Base-by-base conservation (phyloP, 306 rosid genomes). In the Prunus salicina region DNA sequence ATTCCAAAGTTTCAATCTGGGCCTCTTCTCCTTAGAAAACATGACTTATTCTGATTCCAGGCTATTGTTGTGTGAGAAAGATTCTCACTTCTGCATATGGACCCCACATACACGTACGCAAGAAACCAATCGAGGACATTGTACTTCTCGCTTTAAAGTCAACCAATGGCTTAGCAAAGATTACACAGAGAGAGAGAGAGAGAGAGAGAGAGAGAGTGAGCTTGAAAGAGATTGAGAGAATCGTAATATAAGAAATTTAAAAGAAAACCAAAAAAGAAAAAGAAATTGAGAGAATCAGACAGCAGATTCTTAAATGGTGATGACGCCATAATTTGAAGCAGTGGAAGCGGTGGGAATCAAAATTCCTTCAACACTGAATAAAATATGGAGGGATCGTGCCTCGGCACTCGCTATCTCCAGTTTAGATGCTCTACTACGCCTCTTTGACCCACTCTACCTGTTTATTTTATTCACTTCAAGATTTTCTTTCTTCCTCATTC, bases 381-480 rank as follows among this genome's bases (percentile, higher is more conserved):
- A 62, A 62, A 62, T 62, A 62, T 27, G 67, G 67, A 62, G 2
- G 43, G 67, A 28, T 62, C 67, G 41, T 62, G 43, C 67, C 43
- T 15, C 2, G 12, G 67, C 67, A 62, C 67, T 62, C n/a, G 28
- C 67, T 6, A 15, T 62, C 20, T 15, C 67, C 20, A 28, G 12
- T 62, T 62, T 4, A 25, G 67, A 14, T 14, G 43, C 15, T 28
- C n/a, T 28, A 1, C 2, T 15, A 62, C 22, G 22, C 5, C 41
- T 28, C 12, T 14, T 52, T 16, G 20, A 62, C 66, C 24, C 64
- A 58, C 64, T 12, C 34, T 24, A 9, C 3, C 12, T 5, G 8
- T 25, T 12, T 60, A 12, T 25, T 60, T 60, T 60, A 12, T 60
- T 12, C 32, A 1, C 53, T 34, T 34, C 1, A 34, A 34, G 8